A percentile compares a stretch with the other conserved stretches of the same genome.
Evolutionary conservation across 2,329 filamentous ascomycete genomes (phyloP).

Genomic region (Plectosphaerella sp.): DNA sequence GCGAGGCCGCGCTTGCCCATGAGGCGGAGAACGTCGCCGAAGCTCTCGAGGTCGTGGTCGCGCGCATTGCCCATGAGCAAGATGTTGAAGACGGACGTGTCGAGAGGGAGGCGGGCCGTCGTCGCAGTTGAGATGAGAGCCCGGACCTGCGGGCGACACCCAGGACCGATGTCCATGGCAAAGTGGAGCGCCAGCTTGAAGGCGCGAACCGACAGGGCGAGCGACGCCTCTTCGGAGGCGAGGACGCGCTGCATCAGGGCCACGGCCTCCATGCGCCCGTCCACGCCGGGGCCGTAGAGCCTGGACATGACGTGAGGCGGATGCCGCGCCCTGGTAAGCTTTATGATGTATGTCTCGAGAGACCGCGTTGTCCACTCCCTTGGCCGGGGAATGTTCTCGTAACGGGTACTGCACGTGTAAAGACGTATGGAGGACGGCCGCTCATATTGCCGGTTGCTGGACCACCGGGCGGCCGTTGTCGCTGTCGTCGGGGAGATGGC

Average conservation of each 20-base stretch:
- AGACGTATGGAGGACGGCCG: not conserved
- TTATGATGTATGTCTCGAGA: conserved; percentile 36
- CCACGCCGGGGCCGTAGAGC: conserved; percentile 26
- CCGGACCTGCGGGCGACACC: conserved; percentile 18
- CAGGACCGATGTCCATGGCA: conserved; percentile 24
- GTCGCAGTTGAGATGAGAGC: conserved; percentile 27
- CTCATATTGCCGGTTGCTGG: not conserved
- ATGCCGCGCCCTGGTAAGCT: conserved; percentile 33
- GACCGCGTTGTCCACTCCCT: conserved; percentile 33
- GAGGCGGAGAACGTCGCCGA: conserved; percentile 30
- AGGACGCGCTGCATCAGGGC: conserved; percentile 33
- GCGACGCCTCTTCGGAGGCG: conserved; percentile 24
- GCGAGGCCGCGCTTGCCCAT: conserved; percentile 34
- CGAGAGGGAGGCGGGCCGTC: conserved; percentile 32
- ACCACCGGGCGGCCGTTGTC: conserved; percentile 1
- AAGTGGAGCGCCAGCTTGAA: conserved; percentile 41
- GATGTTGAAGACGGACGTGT: conserved; percentile 43
- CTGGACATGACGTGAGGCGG: conserved; percentile 23
- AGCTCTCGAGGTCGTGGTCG: conserved; percentile 35
- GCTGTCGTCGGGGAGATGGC: not conserved
- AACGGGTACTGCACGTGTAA: conserved; percentile 12
- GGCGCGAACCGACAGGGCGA: conserved; percentile 30
- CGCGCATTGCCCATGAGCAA: conserved; percentile 23
- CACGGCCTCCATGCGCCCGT: conserved; percentile 33
- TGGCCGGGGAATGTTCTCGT: conserved; percentile 34